Evolutionary conservation across 352 stramenopile genomes (phyloP), one percentile per base, ranked within the genome.

Genomic region (Pythium biforme): DNA sequence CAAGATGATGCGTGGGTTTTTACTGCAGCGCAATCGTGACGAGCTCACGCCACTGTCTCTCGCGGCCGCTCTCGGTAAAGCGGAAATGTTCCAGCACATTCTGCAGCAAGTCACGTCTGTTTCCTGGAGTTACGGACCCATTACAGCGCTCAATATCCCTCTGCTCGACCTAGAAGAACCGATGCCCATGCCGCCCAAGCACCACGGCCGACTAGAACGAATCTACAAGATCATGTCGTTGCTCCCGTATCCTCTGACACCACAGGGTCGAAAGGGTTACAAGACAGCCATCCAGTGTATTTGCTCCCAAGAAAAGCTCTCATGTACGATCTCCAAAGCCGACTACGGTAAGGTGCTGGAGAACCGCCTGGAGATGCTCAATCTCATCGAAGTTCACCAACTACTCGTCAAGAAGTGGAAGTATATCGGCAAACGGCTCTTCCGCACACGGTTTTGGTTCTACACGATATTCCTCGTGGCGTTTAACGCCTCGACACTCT

Each of bases 391-490:
- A 47, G 75, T 89, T 10, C 71, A 79, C 55, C 67, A 77, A 41
- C 49, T 86, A 22, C 55, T 89, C 17, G 55, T 71, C 34, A 87
- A 86, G 47, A 89, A 89, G 31, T 89, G 75, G 79, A 83, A 89
- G 29, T 89, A 83, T 48, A 73, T 86, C 22, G 79, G 79, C 15
- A 75, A 72, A 45, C 37, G 65, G 4, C 68, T 77, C 4, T 86
- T 87, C 40, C 68, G 79, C n/a, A 51, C 46, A 15, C 70, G 77
- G 8, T 58, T 87, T 1, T 58, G 48, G 17, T 50, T 70, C 15
- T 84, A 87, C 55, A 34, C 37, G 1, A 4, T 83, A 0, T 87
- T 81, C 25, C 58, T 83, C 15, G 4, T 64, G 10, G 34, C 81
- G 48, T 75, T 89, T 26, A 87, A 83, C 47, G 47, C 49, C 22